Base-by-base conservation (phyloP, 192 early-diverging fungal genomes). In the Endogone sp. region DNA sequence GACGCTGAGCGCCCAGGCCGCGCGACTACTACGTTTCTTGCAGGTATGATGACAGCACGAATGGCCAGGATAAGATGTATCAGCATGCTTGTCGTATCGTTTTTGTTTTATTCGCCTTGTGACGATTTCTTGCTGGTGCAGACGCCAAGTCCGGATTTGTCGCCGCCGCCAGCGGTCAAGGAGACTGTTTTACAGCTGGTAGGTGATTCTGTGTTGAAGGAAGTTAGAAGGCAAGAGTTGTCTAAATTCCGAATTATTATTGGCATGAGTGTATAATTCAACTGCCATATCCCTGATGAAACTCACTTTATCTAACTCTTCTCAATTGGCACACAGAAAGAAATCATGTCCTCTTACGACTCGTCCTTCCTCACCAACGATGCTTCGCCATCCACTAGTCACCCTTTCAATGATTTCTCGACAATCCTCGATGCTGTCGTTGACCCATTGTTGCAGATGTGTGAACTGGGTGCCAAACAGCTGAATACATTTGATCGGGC, bases 311-410 rank as follows among this genome's bases (percentile, higher is more conserved):
- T 49, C 37, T 16, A 49, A 49, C 16, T 1, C 6, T 49, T 1
- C 1, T 11, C 32, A 13, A 2, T 66, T 54, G 24, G n/a, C 27
- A 61, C 28, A 56, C 72, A 90, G 85, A 89, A 88, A 74, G 91
- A 91, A 70, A 90, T 94, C 28, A 86, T 93, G 84, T 85, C 89
- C 23, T 91, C 92, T 2, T 93, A 93, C 70, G 90, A 89, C 30
- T 82, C 86, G 6, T 92, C 91, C 4, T 79, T 91, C 56, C 77
- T 92, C 20, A 74, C 83, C 2, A 74, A 71, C 2, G 79, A 82
- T 3, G 72, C 82, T 23, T 72, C 37, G 9, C 9, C 6, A 49
- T 49, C 37, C 37, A 49, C 37, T 16, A 49, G 9, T 6, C 37
- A 16, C 1, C 37, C 37, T 49, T 49, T 49, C 37, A 65, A 77